Evolutionary conservation across 768 basidiomycete genomes (phyloP).

Genomic region (Mycena rosella): DNA sequence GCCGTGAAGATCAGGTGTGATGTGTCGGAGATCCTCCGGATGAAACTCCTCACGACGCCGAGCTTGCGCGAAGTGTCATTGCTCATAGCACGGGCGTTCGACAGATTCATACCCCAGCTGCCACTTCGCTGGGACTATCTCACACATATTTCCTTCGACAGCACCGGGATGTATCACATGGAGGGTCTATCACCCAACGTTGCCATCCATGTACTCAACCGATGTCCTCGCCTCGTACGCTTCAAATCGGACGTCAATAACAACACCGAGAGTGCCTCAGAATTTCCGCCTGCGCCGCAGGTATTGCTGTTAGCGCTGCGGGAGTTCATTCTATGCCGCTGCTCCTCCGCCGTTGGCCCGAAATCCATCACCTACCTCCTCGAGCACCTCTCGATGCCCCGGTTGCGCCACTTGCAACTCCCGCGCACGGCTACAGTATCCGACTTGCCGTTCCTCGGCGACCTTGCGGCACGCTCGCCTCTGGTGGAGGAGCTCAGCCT

Average conservation of each 20-base stretch:
- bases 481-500: slow-evolving; percentile 9
- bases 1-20: neutral
- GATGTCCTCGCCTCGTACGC: neutral
- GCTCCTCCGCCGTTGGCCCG: too few species aligned
- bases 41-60: slow-evolving; percentile 10
- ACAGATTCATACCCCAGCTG: neutral
- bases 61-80: neutral
- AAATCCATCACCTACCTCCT: too few species aligned
- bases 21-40: neutral
- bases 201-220: neutral
- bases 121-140: slow-evolving; percentile 7
- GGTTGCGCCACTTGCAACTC: neutral
- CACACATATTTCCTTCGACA: neutral
- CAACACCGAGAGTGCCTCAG: too few species aligned
- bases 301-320: too few species aligned
- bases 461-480: neutral
- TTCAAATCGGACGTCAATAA: neutral
- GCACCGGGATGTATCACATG: neutral
- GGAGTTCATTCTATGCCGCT: too few species aligned
- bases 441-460: neutral
- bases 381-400: too few species aligned
- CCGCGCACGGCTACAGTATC: neutral
- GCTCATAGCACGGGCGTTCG: neutral
- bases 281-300: neutral
- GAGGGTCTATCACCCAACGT: neutral